Evolutionary conservation across 2,329 filamentous ascomycete species (phyloP).

Genomic region (Colletotrichum sp.): DNA sequence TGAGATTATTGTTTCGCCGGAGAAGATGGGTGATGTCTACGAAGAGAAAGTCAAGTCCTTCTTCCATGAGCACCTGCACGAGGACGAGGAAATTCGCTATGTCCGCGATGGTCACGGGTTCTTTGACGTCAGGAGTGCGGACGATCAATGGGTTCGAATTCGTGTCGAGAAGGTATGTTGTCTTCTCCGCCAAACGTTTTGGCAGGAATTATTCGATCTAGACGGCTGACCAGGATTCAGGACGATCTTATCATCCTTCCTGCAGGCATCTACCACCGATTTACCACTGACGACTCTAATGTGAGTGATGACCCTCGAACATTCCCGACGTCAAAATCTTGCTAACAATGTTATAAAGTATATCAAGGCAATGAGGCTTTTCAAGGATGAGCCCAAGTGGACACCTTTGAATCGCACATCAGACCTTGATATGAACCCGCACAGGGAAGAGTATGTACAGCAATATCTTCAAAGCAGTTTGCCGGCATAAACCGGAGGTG

Average conservation of each 20-base stretch:
- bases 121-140: constrained; percentile 87
- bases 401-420: constrained; percentile 83
- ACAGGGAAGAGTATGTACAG: constrained; percentile 77
- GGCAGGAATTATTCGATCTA: background rate
- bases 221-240: constrained; percentile 25
- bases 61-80: constrained; percentile 94
- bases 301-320: constrained; percentile 60
- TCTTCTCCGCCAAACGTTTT: background rate
- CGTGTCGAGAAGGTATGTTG: constrained; percentile 71
- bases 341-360: constrained; percentile 62
- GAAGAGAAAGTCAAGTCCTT: constrained; percentile 94
- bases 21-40: constrained; percentile 84
- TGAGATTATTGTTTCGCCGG: constrained; percentile 86
- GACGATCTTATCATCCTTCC: constrained; percentile 92
- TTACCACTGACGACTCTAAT: constrained; percentile 91
- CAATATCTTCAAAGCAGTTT: constrained; percentile 36
- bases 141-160: constrained; percentile 90
- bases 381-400: constrained; percentile 99
- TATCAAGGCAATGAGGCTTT: constrained; percentile 93
- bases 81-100: constrained; percentile 98
- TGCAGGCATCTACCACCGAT: constrained; percentile 95
- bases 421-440: constrained; percentile 80
- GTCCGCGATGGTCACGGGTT: constrained; percentile 88
- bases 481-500: background rate
- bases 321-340: background rate